Evolutionary conservation across 2,329 filamentous ascomycete species (phyloP), one percentile per base, ranked within the genome.

Genomic region (Malbranchea zuffiana): DNA sequence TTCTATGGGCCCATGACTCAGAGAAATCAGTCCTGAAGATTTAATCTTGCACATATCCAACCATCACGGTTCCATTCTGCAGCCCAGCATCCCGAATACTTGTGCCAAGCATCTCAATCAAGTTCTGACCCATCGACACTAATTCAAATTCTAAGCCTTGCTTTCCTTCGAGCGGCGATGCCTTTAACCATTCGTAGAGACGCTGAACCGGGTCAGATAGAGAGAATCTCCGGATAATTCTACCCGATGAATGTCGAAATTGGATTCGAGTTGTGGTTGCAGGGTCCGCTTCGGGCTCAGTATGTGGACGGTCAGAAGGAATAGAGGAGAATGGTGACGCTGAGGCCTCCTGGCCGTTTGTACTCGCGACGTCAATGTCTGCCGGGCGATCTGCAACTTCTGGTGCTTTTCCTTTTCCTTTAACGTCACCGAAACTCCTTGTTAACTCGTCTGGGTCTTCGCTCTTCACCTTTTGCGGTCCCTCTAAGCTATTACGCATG

Each of bases 171-270:
- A 93, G 60, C 1, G 86, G 83, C 42, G 81, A 77, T 1, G 87
- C 80, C 65, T 96, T 98, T 46, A 98, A 75, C 85, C 87, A 98
- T 63, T 98, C 90, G 59, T 88, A 98, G 30, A 98, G 78, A 8
- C 83, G 75, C 38, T 76, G 72, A 8, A 98, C 86, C 1, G 73
- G 68, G 40, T 98, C 90, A 10, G 73, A 60, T 3, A 87, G 61
- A 6, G 69, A 66, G 61, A 98, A 98, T n/a, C 84, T 75, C 19
- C 86, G 79, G 41, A 98, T 87, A 6, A 94, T 73, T 12, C 88
- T 78, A 1, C 86, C 86, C 7, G 75, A 80, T 1, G 87, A 78
- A 50, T 94, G 82, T 42, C 83, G 75, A 63, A 98, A 93, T 56
- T 96, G 90, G 47, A 98, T 92, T 34, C 88, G 77, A 2, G 88